Evolutionary conservation across 2,329 filamentous ascomycete species (phyloP), one percentile per base, ranked within the genome.

Genomic region (Colletotrichum sp.): DNA sequence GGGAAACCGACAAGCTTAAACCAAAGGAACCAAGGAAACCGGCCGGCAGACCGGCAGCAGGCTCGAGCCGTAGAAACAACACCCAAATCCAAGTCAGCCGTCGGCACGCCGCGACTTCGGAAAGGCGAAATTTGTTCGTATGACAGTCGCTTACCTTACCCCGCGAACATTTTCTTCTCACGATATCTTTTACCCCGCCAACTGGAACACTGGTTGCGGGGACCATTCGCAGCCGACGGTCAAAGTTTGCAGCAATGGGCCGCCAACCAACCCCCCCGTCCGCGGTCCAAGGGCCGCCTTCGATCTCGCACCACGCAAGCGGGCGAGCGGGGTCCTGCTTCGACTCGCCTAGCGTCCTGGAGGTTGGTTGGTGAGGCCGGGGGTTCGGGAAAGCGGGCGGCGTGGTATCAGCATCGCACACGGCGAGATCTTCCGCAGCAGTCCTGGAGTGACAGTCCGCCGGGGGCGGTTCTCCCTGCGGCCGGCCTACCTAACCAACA

Each of bases 201-300:
- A 63, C 73, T 72, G 73, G 73, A 75, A 75, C 73, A 59, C 68
- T 18, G 30, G 26, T 9, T 24, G 73, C 63, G 69, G 68, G 67
- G 55, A 26, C 28, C 18, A 34, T 16, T 59, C 16, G 61, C 43
- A 30, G 61, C 36, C 52, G 28, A 71, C n/a, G 52, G 32, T 74
- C 66, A 57, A 30, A 60, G 36, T 52, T 36, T 59, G n/a, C 34
- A 60, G 5, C 43, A 52, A 52, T 52, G 43, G 43, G 43, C n/a
- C n/a, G 43, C 43, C 43, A 52, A 24, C 24, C 13, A 28, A 12
- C 9, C 26, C 57, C 52, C 26, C 57, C 59, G 59, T 43, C 57
- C 10, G 15, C 48, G 32, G 30, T 52, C 39, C 30, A 68, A 36
- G 34, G 18, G 30, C 59, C 59, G 39, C 39, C 21, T 60, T 48